These are phyloP conservation scores for Penicillium verrucosum DNA, from an alignment of 2,329 filamentous ascomycete species.

Conservation along the genomic window DNA sequence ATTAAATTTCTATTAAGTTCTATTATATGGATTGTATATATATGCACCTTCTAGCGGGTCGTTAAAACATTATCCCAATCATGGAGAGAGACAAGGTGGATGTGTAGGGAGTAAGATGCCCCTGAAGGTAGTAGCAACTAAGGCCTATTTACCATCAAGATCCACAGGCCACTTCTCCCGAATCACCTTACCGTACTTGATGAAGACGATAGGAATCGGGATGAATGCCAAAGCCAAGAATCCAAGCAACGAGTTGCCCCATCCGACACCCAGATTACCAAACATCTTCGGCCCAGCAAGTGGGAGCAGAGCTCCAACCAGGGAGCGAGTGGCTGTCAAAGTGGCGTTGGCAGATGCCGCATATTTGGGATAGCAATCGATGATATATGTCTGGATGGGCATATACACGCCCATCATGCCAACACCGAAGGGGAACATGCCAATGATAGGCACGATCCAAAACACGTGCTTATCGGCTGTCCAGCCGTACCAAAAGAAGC, in stretches of 20 bases:
- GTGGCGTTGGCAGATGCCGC: slow-evolving; percentile 53
- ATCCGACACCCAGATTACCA: slow-evolving; percentile 14
- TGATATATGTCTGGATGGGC: slow-evolving; percentile 60
- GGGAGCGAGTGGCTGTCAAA: slow-evolving; percentile 53
- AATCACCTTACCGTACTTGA: slow-evolving; percentile 11
- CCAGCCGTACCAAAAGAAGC: slow-evolving; percentile 59
- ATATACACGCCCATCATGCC: slow-evolving; percentile 52
- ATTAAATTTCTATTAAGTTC: not conserved
- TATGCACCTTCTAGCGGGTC: not conserved
- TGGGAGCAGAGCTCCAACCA: slow-evolving; percentile 32
- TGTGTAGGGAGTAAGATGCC: not conserved
- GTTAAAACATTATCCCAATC: not conserved
- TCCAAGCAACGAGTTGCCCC: slow-evolving; percentile 22
- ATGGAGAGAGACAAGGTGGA: not conserved
- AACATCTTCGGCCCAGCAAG: slow-evolving; percentile 19
- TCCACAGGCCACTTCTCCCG: slow-evolving; percentile 15
- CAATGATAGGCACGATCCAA: slow-evolving; percentile 60
- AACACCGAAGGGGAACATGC: slow-evolving; percentile 52
- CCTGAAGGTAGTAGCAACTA: not conserved
- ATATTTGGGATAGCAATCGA: slow-evolving; percentile 52
- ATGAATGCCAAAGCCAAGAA: slow-evolving; percentile 20
- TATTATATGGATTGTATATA: not conserved
- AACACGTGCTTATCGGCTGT: slow-evolving; percentile 49
- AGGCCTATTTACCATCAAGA: slow-evolving; percentile 5
- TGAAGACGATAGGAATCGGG: slow-evolving; percentile 13